Base-by-base conservation (phyloP, 129 eudicot genomes). In the Pseudognaphalium luteoalbum region DNA sequence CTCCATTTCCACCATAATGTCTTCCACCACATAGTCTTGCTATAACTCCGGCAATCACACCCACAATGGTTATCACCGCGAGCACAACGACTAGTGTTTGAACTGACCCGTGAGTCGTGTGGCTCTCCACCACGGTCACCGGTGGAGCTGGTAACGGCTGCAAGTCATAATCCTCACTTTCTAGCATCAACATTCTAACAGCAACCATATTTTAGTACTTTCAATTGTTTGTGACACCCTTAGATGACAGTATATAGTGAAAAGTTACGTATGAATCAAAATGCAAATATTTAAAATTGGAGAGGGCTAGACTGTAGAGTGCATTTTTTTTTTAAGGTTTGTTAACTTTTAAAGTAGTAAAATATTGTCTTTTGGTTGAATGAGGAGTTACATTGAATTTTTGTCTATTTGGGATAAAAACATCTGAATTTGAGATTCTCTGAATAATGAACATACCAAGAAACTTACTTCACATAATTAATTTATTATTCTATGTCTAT, bases 61-160 rank as follows among this genome's bases (percentile, higher is more conserved):
- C 90, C 2, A 85, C 81, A 15, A 93, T 90, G 20, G 89, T 86
- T 66, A 93, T 93, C 52, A 76, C 95, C 2, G 96, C 96, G 19
- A 93, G 70, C 66, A 93, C 96, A 61, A 93, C 95, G 82, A 93
- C 96, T 73, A 93, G 82, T 20, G 95, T 93, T 85, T 90, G 92
- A n/a, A 92, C 77, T 39, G 97, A 92, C 42, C 85, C 76, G 79
- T 77, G 81, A 0, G 89, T 81, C 11, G 93, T 84, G 50, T 72
- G 93, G 51, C 71, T 76, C 35, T 83, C 74, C 54, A 32, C 81
- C 68, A 62, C 83, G 69, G 50, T 70, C 61, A 68, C 84, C 22
- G 73, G 80, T 14, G 98, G 90, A 54, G 94, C 83, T 52, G 71
- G 77, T 33, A 90, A 90, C 74, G 90, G 91, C 44, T 86, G 88